phyloP scores from a whole-genome alignment of 768 basidiomycete species.

The Podaxis mareebaensis region DNA sequence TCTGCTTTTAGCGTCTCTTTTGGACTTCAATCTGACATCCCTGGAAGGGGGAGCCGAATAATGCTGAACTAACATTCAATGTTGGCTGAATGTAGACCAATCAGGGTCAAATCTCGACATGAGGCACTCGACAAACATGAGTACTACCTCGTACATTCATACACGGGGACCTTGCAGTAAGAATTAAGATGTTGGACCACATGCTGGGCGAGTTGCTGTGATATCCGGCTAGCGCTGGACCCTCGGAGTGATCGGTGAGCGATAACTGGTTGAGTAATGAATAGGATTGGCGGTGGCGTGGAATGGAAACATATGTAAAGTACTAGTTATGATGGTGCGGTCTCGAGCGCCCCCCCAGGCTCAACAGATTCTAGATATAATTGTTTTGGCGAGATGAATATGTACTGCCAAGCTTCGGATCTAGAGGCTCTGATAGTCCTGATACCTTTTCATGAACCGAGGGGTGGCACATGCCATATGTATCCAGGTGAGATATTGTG shows the following conservation, averaged over 20 bases:
- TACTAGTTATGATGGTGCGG: neutral
- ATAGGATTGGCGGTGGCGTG: slow-evolving; percentile 3
- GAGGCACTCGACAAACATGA: neutral
- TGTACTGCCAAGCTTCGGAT: neutral
- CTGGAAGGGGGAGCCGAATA: neutral
- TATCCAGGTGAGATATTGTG: neutral
- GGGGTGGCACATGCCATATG: neutral
- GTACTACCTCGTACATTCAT: neutral
- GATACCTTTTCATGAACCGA: neutral
- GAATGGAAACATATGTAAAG: slow-evolving; percentile 1
- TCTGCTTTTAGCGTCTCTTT: neutral
- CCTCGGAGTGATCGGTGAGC: neutral
- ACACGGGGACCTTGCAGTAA: slow-evolving; percentile 1
- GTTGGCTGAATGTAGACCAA: neutral
- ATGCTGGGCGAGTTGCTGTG: neutral
- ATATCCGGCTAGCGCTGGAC: neutral
- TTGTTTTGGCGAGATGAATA: neutral
- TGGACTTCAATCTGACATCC: neutral
- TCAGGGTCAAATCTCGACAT: neutral
- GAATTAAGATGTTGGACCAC: neutral
- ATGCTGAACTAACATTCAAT: neutral
- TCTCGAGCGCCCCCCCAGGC: neutral
- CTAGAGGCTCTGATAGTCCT: neutral
- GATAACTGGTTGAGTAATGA: neutral
- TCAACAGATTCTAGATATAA: neutral